A percentile compares a stretch with the other conserved stretches of the same genome.
phyloP scores from a whole-genome alignment of 2,329 filamentous ascomycete species.

The Mycosphaerella sp. region DNA sequence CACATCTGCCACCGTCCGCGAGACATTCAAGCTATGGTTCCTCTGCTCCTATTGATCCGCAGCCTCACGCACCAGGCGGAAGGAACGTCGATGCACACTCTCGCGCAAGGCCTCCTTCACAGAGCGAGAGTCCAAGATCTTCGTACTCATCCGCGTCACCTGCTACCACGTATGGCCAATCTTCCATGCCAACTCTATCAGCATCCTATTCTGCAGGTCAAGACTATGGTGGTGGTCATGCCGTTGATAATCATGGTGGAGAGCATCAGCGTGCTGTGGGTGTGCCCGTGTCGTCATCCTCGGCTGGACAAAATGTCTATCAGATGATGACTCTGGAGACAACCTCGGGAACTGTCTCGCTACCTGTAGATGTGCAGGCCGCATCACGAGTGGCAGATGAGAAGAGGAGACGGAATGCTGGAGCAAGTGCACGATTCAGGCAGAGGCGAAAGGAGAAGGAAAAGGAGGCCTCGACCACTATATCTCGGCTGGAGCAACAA shows the following conservation, averaged over 20 bases:
- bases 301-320: slow-evolving; percentile 41
- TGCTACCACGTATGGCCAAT: slow-evolving; percentile 18
- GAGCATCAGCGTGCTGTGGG: slow-evolving; percentile 34
- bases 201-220: slow-evolving; percentile 14
- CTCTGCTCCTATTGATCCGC: slow-evolving; percentile 33
- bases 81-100: slow-evolving; percentile 27
- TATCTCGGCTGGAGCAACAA: slow-evolving; percentile 62
- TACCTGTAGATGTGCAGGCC: slow-evolving; percentile 72
- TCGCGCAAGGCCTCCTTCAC: slow-evolving; percentile 24
- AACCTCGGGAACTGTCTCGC: slow-evolving; percentile 47
- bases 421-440: slow-evolving; percentile 75
- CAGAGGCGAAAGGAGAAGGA: slow-evolving; percentile 77
- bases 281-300: slow-evolving; percentile 41
- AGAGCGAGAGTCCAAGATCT: slow-evolving; percentile 43
- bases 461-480: slow-evolving; percentile 61
- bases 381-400: slow-evolving; percentile 78
- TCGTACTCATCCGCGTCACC: slow-evolving; percentile 41
- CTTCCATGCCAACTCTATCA: slow-evolving; percentile 21
- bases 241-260: background rate
- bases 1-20: slow-evolving; percentile 39
- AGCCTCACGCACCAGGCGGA: slow-evolving; percentile 37
- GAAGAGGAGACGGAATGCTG: slow-evolving; percentile 77
- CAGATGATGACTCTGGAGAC: slow-evolving; percentile 51
- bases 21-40: slow-evolving; percentile 33
- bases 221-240: slow-evolving; percentile 7